phyloP scores from a whole-genome alignment of 306 rosid genomes.

The Cucurbita pepo region DNA sequence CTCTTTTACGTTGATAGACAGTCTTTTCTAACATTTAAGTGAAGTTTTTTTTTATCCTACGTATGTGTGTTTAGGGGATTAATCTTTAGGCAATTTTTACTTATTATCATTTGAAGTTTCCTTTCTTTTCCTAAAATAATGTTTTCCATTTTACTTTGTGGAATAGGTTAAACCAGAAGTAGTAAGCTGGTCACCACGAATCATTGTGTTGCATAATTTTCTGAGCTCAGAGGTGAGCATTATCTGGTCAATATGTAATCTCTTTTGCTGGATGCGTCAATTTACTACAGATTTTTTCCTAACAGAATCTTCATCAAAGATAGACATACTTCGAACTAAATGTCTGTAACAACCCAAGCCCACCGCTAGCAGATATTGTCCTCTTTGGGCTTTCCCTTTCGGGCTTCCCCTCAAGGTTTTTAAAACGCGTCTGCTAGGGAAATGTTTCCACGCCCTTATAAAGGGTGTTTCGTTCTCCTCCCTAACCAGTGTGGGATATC shows the following conservation, averaged over 20 bases:
- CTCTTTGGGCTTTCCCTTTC: too few relatives aligned
- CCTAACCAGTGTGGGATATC: too few relatives aligned
- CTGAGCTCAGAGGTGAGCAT: constrained; percentile 61
- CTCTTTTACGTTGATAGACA: not conserved
- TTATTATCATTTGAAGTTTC: not conserved
- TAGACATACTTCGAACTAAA: not conserved
- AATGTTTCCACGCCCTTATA: too few relatives aligned
- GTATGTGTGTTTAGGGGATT: not conserved
- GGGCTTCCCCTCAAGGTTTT: too few relatives aligned
- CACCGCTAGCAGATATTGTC: too few relatives aligned
- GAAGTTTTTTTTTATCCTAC: not conserved
- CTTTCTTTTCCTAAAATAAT: constrained; percentile 3
- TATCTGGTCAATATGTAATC: not conserved
- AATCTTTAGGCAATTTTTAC: not conserved
- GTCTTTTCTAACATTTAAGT: not conserved
- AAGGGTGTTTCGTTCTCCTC: too few relatives aligned
- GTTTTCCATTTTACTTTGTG: constrained; percentile 2
- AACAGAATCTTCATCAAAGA: not conserved
- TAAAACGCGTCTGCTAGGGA: too few relatives aligned
- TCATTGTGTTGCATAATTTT: constrained; percentile 72
- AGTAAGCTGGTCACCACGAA: constrained; percentile 90
- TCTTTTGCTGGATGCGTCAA: not conserved
- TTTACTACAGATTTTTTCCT: not conserved
- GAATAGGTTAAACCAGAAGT: constrained; percentile 78
- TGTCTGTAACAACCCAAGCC: not conserved